Evolutionary conservation across 192 early-diverging fungal genomes (phyloP), one percentile per base, ranked within the genome.

Genomic region (Podila minutissima): DNA sequence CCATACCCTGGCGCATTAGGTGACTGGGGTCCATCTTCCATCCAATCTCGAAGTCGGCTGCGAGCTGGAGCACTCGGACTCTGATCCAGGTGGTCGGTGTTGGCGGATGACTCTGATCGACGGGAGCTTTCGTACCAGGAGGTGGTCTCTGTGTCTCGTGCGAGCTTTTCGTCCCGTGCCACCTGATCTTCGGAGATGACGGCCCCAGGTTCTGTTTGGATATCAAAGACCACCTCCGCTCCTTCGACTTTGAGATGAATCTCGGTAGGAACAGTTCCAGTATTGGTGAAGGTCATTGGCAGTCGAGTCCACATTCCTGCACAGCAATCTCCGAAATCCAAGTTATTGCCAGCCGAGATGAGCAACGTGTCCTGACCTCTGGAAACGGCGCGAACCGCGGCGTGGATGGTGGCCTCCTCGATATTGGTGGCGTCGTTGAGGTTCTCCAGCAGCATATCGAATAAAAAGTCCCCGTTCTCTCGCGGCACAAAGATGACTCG

Each of bases 311-410:
- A 94, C n/a, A 86, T 72, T n/a, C 97, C 97, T 49, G 95, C 94
- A 69, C 89, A 91, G 74, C 96, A 97, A 71, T 98, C 95, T 49
- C 95, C 95, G 88, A 99, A 99, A 76, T 98, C 96, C 29, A 99
- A 67, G 48, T 85, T 83, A 75, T 83, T 94, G 35, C 88, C 93
- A 70, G 87, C 92, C 79, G 89, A 93, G 62, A 91, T 89, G 12
- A 88, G 85, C 59, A 91, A 81, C 22, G 89, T 88, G 76, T 93
- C 95, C 82, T 95, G 94, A 35, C 77, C 77, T 70, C 87, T 86
- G 70, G 85, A 85, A 46, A 86, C 92, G 32, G 92, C 90, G 20
- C 92, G 86, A 1, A 96, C 94, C n/a, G 89, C 83, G 1, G 96
- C 96, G 67, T 95, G 93, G 48, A 98, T 90, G 17, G 88, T 89